These are phyloP conservation scores for Linnemannia schmuckeri DNA, from an alignment of 192 early-diverging fungal genomes.

Conservation along the genomic window DNA sequence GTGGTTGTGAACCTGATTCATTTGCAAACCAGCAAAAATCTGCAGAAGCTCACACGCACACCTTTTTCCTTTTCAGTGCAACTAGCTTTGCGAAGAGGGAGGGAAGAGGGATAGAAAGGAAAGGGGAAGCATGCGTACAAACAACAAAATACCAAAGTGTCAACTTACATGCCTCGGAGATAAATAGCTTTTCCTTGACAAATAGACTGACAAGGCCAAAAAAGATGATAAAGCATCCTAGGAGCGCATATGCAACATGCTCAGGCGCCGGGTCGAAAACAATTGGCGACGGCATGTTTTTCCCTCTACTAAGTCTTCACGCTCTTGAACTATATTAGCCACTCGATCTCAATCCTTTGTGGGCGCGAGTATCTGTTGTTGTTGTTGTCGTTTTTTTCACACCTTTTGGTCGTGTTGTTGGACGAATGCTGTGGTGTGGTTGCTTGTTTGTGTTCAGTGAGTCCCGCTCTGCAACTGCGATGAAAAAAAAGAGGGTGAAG, in stretches of 20 bases:
- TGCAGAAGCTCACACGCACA: neutral
- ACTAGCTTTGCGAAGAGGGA: neutral
- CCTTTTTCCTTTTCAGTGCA: neutral
- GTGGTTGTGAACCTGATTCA: neutral
- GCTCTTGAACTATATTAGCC: too few relatives aligned
- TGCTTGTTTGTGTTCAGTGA: neutral
- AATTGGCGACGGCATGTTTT: conserved; percentile 18
- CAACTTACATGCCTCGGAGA: conserved; percentile 79
- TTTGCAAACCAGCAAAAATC: neutral
- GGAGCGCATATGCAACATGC: conserved; percentile 60
- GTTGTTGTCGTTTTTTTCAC: neutral
- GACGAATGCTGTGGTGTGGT: neutral
- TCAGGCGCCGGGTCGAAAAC: conserved; percentile 41
- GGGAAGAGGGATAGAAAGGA: neutral
- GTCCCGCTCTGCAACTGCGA: neutral
- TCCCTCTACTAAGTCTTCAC: neutral
- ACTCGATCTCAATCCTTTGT: neutral
- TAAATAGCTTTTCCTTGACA: conserved; percentile 76
- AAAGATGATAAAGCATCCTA: conserved; percentile 80
- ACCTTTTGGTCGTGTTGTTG: neutral
- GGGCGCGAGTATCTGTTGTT: neutral
- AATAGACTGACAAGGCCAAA: conserved; percentile 76
- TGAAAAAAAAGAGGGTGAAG: neutral
- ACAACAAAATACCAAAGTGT: neutral
- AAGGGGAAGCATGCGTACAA: neutral